Evolutionary conservation across 805 yeast species (phyloP).

Genomic region (Tetrapisispora arboricola): DNA sequence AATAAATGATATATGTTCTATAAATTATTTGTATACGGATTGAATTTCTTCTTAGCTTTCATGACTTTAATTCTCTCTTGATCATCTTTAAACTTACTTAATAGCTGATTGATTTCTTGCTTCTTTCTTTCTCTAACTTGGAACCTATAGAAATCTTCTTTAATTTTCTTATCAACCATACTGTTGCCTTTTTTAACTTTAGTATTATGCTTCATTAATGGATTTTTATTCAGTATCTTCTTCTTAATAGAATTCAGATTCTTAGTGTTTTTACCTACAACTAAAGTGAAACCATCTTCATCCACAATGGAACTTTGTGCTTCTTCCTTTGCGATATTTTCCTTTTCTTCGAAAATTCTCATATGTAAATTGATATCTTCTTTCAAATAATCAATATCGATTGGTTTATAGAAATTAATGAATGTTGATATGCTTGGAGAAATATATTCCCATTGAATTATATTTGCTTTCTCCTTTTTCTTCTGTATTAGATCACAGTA

Average conservation of each 20-base stretch:
- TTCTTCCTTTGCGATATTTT: conserved; percentile 47
- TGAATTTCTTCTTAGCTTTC: conserved; percentile 73
- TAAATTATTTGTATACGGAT: conserved; percentile 50
- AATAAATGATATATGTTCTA: not conserved
- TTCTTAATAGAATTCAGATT: conserved; percentile 39
- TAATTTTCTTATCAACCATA: conserved; percentile 57
- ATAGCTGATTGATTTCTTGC: conserved; percentile 78
- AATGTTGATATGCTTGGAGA: conserved; percentile 35
- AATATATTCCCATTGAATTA: conserved; percentile 30
- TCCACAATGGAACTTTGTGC: conserved; percentile 59
- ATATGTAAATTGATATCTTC: conserved; percentile 50
- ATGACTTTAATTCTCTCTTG: conserved; percentile 73
- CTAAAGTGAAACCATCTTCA: conserved; percentile 89
- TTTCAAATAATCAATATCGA: conserved; percentile 43
- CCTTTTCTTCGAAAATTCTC: conserved; percentile 59
- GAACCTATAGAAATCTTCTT: conserved; percentile 88
- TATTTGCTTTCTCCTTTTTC: conserved; percentile 4
- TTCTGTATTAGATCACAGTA: conserved; percentile 25
- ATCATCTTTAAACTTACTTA: conserved; percentile 78
- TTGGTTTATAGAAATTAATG: conserved; percentile 32
- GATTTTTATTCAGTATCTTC: conserved; percentile 26
- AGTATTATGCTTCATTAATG: conserved; percentile 24
- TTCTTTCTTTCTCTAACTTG: conserved; percentile 92
- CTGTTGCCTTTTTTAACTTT: conserved; percentile 11
- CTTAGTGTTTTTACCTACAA: conserved; percentile 79